These are phyloP conservation scores for Kwoniella dejecticola DNA, from an alignment of 768 basidiomycete species.

Conservation along the genomic window DNA sequence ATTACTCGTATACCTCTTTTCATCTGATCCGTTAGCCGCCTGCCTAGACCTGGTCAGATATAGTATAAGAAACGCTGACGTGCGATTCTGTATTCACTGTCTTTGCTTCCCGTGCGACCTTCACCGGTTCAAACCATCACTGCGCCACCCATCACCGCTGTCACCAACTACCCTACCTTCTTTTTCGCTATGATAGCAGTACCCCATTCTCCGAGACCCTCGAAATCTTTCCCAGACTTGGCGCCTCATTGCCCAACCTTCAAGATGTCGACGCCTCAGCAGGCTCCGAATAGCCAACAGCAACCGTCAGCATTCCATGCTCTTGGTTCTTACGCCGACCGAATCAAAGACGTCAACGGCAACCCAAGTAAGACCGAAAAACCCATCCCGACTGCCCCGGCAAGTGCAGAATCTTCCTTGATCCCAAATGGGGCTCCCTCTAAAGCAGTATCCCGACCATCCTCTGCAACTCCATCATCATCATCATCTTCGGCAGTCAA, in stretches of 20 bases:
- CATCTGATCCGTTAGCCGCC: too few relatives aligned
- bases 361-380: neutral
- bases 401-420: neutral
- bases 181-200: conserved; percentile 28
- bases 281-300: conserved; percentile 9
- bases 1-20: too few relatives aligned
- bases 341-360: conserved; percentile 35
- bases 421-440: conserved; percentile 1
- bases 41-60: too few relatives aligned
- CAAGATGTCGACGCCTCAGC: conserved; percentile 15
- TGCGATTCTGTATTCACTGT: neutral
- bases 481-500: conserved; percentile 10
- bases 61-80: neutral
- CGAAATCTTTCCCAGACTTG: conserved; percentile 18
- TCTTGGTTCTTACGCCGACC: conserved; percentile 48
- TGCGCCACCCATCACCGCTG: too few relatives aligned
- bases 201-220: conserved; percentile 22
- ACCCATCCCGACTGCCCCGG: neutral
- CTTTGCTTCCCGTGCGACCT: neutral
- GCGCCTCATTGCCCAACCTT: neutral
- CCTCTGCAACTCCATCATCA: conserved; percentile 13
- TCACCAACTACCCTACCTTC: too few relatives aligned
- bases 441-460: neutral
- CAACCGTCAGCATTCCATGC: conserved; percentile 44
- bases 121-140: neutral